Evolutionary conservation across 2,329 filamentous ascomycete genomes (phyloP).

Genomic region (Alternaria metachromatica): DNA sequence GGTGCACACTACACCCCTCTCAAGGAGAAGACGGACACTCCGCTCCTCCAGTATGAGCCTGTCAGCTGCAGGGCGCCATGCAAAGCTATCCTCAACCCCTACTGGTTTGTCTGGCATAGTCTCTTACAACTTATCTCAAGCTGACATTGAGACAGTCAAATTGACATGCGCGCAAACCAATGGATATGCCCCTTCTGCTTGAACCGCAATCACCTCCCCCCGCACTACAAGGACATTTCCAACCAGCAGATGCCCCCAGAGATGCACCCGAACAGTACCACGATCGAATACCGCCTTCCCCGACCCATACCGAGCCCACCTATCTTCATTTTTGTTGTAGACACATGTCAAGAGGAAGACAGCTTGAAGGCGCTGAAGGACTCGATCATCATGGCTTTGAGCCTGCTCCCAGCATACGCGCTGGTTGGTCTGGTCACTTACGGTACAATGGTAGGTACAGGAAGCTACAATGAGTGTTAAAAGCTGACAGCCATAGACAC

Average conservation of each 20-base stretch:
- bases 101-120: slow-evolving; percentile 70
- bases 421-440: slow-evolving; percentile 85
- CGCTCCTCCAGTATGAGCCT: slow-evolving; percentile 91
- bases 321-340: slow-evolving; percentile 86
- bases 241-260: slow-evolving; percentile 82
- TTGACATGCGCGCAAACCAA: slow-evolving; percentile 80
- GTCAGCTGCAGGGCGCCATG: slow-evolving; percentile 97
- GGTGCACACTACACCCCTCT: slow-evolving; percentile 93
- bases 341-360: slow-evolving; percentile 88
- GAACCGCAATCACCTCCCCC: slow-evolving; percentile 80
- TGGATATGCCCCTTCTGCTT: slow-evolving; percentile 93
- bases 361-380: slow-evolving; percentile 83
- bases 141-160: slow-evolving; percentile 64
- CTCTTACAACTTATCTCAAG: background rate
- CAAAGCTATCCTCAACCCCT: slow-evolving; percentile 94
- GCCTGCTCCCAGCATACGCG: slow-evolving; percentile 79
- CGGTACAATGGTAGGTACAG: slow-evolving; percentile 79
- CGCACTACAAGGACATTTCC: slow-evolving; percentile 90
- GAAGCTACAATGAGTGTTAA: background rate
- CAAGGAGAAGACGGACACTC: slow-evolving; percentile 91
- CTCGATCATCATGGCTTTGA: slow-evolving; percentile 84
- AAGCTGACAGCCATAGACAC: slow-evolving; percentile 63
- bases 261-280: slow-evolving; percentile 80
- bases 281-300: slow-evolving; percentile 86
- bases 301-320: slow-evolving; percentile 84